phyloP scores from a whole-genome alignment of 768 basidiomycete genomes.

The Tulasnella sp. region DNA sequence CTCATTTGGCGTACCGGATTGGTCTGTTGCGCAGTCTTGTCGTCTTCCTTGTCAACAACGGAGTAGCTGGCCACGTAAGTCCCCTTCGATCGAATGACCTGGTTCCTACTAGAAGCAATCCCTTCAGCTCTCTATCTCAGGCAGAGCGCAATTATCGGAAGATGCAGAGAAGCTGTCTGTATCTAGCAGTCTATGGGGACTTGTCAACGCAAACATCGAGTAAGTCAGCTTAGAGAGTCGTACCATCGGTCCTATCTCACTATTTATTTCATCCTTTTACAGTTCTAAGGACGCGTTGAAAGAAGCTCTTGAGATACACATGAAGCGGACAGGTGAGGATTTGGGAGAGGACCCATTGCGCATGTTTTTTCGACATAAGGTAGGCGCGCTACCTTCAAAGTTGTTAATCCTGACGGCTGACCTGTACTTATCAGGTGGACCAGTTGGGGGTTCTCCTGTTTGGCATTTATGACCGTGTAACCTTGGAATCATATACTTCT shows the following conservation, averaged over 20 bases:
- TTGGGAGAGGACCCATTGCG: slow-evolving; percentile 67
- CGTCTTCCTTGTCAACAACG: slow-evolving; percentile 12
- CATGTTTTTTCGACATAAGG: slow-evolving; percentile 65
- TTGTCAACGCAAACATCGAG: slow-evolving; percentile 6
- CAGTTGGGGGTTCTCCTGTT: slow-evolving; percentile 60
- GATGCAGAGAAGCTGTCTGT: slow-evolving; percentile 17
- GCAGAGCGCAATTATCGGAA: not conserved
- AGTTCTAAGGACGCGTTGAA: slow-evolving; percentile 35
- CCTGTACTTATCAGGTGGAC: slow-evolving; percentile 29
- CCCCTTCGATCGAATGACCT: not conserved
- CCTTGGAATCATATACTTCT: slow-evolving; percentile 32
- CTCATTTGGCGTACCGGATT: not conserved
- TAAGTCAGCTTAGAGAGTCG: not conserved
- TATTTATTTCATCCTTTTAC: not conserved
- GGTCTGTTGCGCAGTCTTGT: slow-evolving; percentile 9
- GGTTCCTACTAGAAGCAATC: not conserved
- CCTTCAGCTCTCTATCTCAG: slow-evolving; percentile 14
- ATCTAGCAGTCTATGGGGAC: slow-evolving; percentile 10
- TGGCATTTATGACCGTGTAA: slow-evolving; percentile 42
- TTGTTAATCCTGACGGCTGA: not conserved
- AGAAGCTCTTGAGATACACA: slow-evolving; percentile 54
- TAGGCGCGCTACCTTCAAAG: slow-evolving; percentile 19
- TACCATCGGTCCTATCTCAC: not conserved
- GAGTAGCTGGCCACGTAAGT: slow-evolving; percentile 8
- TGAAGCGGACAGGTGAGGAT: slow-evolving; percentile 44